Conservation (phyloP, 352 stramenopile genomes). For the Phytophthora syringae region DNA sequence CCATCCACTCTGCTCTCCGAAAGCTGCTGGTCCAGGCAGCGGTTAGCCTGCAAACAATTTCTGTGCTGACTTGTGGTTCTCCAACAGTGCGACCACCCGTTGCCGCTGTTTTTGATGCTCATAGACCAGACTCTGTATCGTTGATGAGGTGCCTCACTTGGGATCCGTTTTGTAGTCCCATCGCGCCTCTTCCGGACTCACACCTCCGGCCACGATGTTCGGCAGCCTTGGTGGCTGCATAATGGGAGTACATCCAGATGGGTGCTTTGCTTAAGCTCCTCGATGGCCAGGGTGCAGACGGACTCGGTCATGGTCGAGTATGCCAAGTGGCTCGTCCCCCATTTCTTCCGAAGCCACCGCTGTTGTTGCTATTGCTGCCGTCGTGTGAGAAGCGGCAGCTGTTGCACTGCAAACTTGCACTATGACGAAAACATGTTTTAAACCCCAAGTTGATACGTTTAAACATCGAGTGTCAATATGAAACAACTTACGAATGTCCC, state of each 20-base stretch:
- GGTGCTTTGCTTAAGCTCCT: slow-evolving; percentile 63
- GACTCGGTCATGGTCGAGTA: slow-evolving; percentile 49
- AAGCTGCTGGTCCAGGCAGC: slow-evolving; percentile 28
- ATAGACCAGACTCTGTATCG: slow-evolving; percentile 40
- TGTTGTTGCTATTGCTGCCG: too few relatives aligned
- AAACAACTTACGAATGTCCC: too few relatives aligned
- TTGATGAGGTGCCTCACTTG: slow-evolving; percentile 54
- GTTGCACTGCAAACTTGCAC: too few relatives aligned
- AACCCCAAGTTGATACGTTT: too few relatives aligned
- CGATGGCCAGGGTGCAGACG: slow-evolving; percentile 49
- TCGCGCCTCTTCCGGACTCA: slow-evolving; percentile 68
- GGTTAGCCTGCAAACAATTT: slow-evolving; percentile 64
- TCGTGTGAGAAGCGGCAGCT: slow-evolving; percentile 75
- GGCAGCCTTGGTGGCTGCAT: slow-evolving; percentile 66
- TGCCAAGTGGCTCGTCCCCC: slow-evolving; percentile 1
- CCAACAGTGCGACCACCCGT: slow-evolving; percentile 50
- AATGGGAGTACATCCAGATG: slow-evolving; percentile 70
- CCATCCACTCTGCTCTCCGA: slow-evolving; percentile 21
- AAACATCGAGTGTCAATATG: too few relatives aligned
- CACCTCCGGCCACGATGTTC: slow-evolving; percentile 61
- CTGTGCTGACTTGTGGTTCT: slow-evolving; percentile 56
- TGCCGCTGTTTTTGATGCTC: slow-evolving; percentile 66
- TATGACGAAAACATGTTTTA: too few relatives aligned
- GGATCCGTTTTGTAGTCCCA: slow-evolving; percentile 71
- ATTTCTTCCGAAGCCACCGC: slow-evolving; percentile 18